Evolutionary conservation across 1,284 basidiomycete species (phyloP).

Genomic region (Puccinia coronata): DNA sequence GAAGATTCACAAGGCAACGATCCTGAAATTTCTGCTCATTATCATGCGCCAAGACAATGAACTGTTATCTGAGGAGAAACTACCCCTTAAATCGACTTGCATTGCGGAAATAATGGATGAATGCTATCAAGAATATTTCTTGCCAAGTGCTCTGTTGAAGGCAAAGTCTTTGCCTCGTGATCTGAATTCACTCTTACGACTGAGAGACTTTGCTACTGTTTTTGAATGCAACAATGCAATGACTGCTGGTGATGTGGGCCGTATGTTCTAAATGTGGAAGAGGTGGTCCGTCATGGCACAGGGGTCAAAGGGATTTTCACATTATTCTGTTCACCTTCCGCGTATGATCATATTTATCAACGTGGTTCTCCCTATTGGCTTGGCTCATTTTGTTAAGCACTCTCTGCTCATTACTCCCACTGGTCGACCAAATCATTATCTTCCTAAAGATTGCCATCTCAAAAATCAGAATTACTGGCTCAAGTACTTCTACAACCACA

Average conservation of each 20-base stretch:
- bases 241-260: neutral
- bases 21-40: neutral
- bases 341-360: neutral
- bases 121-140: neutral
- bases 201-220: neutral
- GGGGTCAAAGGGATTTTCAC: neutral
- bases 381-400: neutral
- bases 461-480: neutral
- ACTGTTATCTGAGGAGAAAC: neutral
- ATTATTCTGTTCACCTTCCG: constrained; percentile 2
- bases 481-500: constrained; percentile 10
- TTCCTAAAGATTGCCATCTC: neutral
- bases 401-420: neutral
- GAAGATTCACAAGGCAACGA: neutral
- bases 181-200: neutral
- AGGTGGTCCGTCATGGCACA: constrained; percentile 1
- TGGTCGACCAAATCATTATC: neutral
- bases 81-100: neutral
- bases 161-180: neutral
- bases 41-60: neutral
- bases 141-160: neutral
- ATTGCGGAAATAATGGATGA: neutral
- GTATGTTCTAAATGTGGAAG: neutral
- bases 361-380: neutral
- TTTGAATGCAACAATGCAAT: constrained; percentile 6